Evolutionary conservation across 179 eudicot genomes (phyloP).

Genomic region (Drosera spatulata): DNA sequence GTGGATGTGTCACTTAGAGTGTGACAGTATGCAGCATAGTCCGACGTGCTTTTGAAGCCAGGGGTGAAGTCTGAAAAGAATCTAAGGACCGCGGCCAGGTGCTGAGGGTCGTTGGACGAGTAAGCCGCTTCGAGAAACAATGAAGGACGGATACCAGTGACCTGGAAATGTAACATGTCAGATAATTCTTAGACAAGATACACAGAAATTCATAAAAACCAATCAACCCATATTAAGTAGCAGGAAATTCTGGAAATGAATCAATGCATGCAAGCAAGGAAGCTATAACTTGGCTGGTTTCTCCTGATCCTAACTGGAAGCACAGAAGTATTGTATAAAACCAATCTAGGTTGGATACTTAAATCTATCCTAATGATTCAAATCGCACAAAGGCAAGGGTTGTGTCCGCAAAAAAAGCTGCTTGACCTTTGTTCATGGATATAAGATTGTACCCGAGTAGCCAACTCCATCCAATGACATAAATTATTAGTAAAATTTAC

Average conservation of each 20-base stretch:
- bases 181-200: neutral
- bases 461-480: too few relatives aligned
- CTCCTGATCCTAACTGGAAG: neutral
- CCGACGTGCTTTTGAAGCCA: conserved; percentile 69
- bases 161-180: conserved; percentile 32
- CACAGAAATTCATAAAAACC: neutral
- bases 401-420: too few relatives aligned
- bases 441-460: too few relatives aligned
- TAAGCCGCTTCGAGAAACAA: conserved; percentile 84
- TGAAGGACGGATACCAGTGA: conserved; percentile 58
- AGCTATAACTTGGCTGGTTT: neutral
- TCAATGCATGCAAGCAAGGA: neutral
- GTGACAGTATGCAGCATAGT: conserved; percentile 43
- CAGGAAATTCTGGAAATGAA: neutral
- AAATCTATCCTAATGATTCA: too few relatives aligned
- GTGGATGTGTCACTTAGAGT: conserved; percentile 55
- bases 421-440: too few relatives aligned
- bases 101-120: conserved; percentile 71
- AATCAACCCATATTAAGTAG: neutral
- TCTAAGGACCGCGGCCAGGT: conserved; percentile 74
- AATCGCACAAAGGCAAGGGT: too few relatives aligned
- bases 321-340: neutral
- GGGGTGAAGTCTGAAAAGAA: conserved; percentile 86
- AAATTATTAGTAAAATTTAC: too few relatives aligned
- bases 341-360: too few relatives aligned